Evolutionary conservation across 768 basidiomycete species (phyloP).

Genomic region (Rubroboletus satanas): DNA sequence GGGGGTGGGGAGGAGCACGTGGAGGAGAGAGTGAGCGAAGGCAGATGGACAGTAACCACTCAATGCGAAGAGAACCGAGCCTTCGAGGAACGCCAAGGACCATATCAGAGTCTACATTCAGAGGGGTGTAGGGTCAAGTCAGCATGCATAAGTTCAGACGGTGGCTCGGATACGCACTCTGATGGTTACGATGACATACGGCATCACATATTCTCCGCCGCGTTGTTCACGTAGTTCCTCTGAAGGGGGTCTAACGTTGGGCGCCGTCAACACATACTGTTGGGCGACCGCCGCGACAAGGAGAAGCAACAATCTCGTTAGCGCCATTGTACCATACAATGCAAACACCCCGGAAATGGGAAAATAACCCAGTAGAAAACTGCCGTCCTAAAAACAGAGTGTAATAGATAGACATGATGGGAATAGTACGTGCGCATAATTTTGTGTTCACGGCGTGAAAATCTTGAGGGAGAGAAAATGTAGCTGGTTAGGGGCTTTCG

Average conservation of each 20-base stretch:
- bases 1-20: not conserved
- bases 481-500: too few relatives aligned
- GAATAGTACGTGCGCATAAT: too few relatives aligned
- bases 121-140: not conserved
- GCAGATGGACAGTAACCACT: not conserved
- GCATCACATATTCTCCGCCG: not conserved
- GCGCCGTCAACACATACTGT: not conserved
- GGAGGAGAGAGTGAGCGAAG: not conserved
- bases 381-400: too few relatives aligned
- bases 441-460: too few relatives aligned
- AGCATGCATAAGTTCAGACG: not conserved
- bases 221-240: not conserved
- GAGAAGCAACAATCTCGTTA: not conserved
- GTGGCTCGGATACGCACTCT: not conserved
- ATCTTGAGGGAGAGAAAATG: too few relatives aligned
- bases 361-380: too few relatives aligned
- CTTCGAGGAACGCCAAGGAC: too few relatives aligned
- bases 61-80: too few relatives aligned
- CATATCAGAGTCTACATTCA: too few relatives aligned
- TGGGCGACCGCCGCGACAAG: not conserved
- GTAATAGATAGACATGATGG: too few relatives aligned
- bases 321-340: not conserved
- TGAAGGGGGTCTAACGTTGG: not conserved
- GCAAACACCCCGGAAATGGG: not conserved
- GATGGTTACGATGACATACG: not conserved